A percentile compares a stretch with the other conserved stretches of the same genome.
These are phyloP conservation scores for Rhizophora mangle DNA, from an alignment of 345 rosid species.

Conservation along the genomic window DNA sequence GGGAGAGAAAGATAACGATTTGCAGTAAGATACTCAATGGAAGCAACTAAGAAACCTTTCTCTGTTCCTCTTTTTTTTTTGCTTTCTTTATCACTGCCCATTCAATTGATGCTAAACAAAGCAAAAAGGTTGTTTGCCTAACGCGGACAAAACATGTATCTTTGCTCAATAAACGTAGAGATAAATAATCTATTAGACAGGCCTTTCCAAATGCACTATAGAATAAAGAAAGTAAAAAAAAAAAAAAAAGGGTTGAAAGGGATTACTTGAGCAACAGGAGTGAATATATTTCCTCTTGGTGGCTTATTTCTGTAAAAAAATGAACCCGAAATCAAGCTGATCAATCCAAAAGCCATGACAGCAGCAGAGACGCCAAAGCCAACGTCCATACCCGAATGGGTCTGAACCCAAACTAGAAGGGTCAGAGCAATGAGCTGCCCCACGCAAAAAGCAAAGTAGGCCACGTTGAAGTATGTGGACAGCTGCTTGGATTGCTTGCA, in stretches of 20 bases:
- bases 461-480: conserved; percentile 16
- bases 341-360: conserved; percentile 17
- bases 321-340: conserved; percentile 14
- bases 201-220: no score
- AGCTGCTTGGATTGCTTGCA: conserved; percentile 16
- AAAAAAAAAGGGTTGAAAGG: background rate
- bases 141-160: no score
- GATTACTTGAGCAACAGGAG: conserved; percentile 19
- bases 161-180: background rate
- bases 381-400: conserved; percentile 21
- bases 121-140: no score
- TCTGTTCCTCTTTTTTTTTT: no score
- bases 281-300: conserved; percentile 18
- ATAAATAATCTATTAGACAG: background rate
- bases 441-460: conserved; percentile 21
- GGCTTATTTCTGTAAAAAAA: conserved; percentile 12
- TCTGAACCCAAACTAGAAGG: conserved; percentile 18
- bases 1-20: no score
- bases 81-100: no score
- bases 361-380: conserved; percentile 22
- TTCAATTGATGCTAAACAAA: no score
- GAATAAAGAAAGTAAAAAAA: no score
- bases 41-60: no score
- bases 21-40: no score
- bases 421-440: conserved; percentile 18